These are phyloP conservation scores for Trypanosoma vivax DNA, from an alignment of 208 protist genomes.

Conservation along the genomic window DNA sequence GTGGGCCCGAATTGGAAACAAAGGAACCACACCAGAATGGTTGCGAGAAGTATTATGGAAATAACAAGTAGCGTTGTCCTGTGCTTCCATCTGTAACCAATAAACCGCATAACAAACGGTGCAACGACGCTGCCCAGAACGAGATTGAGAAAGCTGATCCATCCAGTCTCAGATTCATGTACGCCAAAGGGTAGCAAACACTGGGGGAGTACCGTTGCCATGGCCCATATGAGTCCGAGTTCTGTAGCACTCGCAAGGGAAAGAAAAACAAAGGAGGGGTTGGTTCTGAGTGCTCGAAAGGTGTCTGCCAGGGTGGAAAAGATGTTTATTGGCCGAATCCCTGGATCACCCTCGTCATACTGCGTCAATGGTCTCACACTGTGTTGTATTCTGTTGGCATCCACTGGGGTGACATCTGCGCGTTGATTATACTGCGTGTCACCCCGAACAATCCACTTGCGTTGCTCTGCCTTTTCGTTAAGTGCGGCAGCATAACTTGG, in stretches of 20 bases:
- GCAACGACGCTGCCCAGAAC: conserved; percentile 50
- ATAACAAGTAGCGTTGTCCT: conserved; percentile 46
- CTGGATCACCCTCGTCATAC: background rate
- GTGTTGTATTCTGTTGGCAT: conserved; percentile 2
- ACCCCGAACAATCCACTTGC: conserved; percentile 18
- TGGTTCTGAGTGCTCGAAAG: conserved; percentile 37
- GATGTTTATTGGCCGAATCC: conserved; percentile 31
- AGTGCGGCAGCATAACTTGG: conserved; percentile 46
- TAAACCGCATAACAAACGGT: conserved; percentile 59
- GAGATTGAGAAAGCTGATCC: conserved; percentile 70
- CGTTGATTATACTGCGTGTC: conserved; percentile 8
- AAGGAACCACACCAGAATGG: conserved; percentile 42
- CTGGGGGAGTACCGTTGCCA: conserved; percentile 71
- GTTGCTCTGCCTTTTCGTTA: conserved; percentile 35
- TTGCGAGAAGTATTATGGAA: conserved; percentile 27
- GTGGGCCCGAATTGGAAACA: conserved; percentile 54
- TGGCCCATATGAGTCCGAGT: conserved; percentile 63
- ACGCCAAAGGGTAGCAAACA: conserved; percentile 60
- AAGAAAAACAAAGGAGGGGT: conserved; percentile 57
- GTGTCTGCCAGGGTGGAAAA: conserved; percentile 63
- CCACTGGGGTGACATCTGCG: background rate
- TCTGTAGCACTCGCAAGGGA: conserved; percentile 45
- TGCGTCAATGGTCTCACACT: background rate
- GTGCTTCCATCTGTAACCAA: conserved; percentile 39
- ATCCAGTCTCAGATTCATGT: conserved; percentile 45